Base-by-base conservation (phyloP, 1,139 yeast species). In the Taphrina confusa region DNA sequence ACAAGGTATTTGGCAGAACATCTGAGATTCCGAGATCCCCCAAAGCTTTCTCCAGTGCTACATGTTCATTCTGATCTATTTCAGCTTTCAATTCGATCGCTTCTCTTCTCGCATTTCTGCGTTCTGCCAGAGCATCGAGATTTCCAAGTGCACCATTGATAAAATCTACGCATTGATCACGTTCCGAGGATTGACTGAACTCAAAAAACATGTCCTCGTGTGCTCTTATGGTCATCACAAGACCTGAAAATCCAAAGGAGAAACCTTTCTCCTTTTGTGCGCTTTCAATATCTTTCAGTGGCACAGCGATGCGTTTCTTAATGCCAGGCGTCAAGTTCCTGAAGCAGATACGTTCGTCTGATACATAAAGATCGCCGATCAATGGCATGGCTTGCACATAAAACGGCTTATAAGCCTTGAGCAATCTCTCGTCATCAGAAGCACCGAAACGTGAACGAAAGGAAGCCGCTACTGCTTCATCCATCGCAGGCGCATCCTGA, bases 251-350 rank as follows among this genome's bases (percentile, higher is more conserved):
- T 0, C 82, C 82, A 71, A 83, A 82, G 61, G 84, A 72, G 67
- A 82, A 82, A 0, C 89, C 90, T 54, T 79, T 80, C 66, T 84
- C 90, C 64, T 80, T 80, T 57, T 79, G 78, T 60, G 85, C 85
- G 56, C 79, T 81, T 67, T 85, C 94, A 31, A 91, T 75, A 67
- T 87, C 94, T 16, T 70, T 68, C 50, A 87, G 73, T 0, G 97
- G 97, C 14, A 91, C 71, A n/a, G 89, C 82, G 96, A 91, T 88
- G 64, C 81, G 81, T 1, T 95, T 85, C 40, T 81, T 79, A 0
- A 86, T 80, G 0, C 96, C 95, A 0, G 95, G 95, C 4, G 89
- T 70, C 49, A 88, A 75, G 57, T 95, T 85, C 63, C 95, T 76
- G 72, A 87, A 91, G 65, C 96, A 90, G 16, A 91, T 70, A 63